Base-by-base conservation (phyloP, 805 yeast species). In the Kurtzmaniella cleridarum region DNA sequence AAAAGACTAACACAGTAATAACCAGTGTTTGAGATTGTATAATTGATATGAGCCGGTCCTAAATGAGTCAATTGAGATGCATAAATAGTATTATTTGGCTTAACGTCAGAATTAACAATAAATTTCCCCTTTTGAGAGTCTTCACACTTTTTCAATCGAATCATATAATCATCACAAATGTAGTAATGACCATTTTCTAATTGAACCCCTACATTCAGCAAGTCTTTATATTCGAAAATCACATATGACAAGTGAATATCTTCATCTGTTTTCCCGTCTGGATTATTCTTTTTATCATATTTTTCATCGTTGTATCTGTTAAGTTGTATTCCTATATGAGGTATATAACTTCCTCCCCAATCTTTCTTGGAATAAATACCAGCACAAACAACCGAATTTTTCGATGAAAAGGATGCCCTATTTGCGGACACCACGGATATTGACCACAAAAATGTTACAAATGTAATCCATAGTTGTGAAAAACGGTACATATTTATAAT, bases 321-420 rank as follows among this genome's bases (percentile, higher is more conserved):
- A 34, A 64, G 59, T 17, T 50, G 49, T 34, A 70, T 42, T 20
- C 53, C 62, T 20, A 67, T 62, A 32, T 54, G 66, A 30, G 51
- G 65, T 42, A 78, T 81, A 8, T 67, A 61, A 18, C 73, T 69
- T 27, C 98, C 98, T 35, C 88, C 84, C 90, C 95, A 86, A 54
- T 90, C 95, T 34, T 77, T 69, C 50, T 80, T 81, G 40, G 90
- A 76, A 63, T 91, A 91, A 80, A 91, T 83, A 27, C 98, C 98
- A 3, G 89, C 73, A 59, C 98, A 91, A 18, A 78, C 77, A 52
- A 86, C 93, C 13, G 81, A 69, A 35, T 75, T 63, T 4, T 41
- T 60, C 12, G 73, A 58, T 34, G 74, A 72, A 46, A 87, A 69
- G 18, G 54, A 54, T 24, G 73, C 82, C 53, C 64, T 59, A 47